Percentiles rank a stretch among this genome's conserved stretches.
phyloP scores from a whole-genome alignment of 1,284 basidiomycete genomes.

The Ganoderma leucocontextum region DNA sequence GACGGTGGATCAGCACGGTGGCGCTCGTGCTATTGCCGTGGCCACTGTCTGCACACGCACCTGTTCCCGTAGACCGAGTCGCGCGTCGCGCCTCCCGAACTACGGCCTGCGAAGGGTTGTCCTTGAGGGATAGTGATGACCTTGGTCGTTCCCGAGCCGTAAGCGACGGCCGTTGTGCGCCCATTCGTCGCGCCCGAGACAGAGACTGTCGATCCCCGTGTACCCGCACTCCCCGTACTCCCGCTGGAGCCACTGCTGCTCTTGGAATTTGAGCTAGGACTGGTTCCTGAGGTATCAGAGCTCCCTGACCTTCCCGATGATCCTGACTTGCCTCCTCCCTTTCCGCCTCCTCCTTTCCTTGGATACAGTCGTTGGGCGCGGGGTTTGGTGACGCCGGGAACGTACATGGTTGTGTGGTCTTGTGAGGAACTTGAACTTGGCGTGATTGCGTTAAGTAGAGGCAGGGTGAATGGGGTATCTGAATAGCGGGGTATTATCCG shows the following conservation, averaged over 20 bases:
- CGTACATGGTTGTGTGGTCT: conserved; percentile 38
- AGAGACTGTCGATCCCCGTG: conserved; percentile 35
- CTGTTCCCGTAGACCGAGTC: conserved; percentile 48
- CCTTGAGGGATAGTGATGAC: conserved; percentile 49
- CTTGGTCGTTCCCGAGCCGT: conserved; percentile 49
- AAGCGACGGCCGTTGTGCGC: conserved; percentile 41
- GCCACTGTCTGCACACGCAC: conserved; percentile 39
- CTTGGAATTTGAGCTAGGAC: conserved; percentile 23
- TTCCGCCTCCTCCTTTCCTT: conserved; percentile 38
- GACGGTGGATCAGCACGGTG: conserved; percentile 3
- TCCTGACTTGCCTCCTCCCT: conserved; percentile 28
- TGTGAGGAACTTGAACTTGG: neutral
- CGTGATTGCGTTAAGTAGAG: neutral
- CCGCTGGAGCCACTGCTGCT: conserved; percentile 25
- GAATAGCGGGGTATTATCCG: neutral
- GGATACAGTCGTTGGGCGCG: conserved; percentile 33
- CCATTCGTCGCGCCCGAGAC: conserved; percentile 42
- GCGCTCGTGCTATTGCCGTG: neutral
- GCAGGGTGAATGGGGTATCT: neutral
- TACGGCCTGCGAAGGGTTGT: conserved; percentile 51
- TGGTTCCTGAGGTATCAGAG: conserved; percentile 31
- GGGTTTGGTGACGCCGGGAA: conserved; percentile 44
- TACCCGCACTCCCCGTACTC: conserved; percentile 37
- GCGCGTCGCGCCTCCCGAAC: conserved; percentile 51
- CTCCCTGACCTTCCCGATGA: conserved; percentile 18